A percentile compares a stretch with the other conserved stretches of the same genome.
These are phyloP conservation scores for Candida ulmi DNA, from an alignment of 805 yeast species.

Conservation along the genomic window DNA sequence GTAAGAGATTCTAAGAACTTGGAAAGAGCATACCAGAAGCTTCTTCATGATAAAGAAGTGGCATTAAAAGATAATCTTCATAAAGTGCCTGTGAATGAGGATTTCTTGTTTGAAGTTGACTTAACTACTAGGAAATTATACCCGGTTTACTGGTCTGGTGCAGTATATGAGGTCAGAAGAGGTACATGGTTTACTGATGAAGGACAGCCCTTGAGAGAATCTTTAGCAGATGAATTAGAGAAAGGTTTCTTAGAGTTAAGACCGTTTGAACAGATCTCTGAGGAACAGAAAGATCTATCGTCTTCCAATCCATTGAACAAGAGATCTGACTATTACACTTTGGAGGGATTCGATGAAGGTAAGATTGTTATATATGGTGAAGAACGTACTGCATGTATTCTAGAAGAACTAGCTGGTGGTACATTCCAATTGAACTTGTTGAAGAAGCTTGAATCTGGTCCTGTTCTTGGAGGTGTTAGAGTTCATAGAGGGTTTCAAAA, in stretches of 20 bases:
- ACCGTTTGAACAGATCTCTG: conserved; percentile 24
- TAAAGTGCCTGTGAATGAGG: conserved; percentile 68
- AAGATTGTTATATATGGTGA: conserved; percentile 35
- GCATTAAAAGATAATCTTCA: background rate
- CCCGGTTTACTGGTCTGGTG: conserved; percentile 89
- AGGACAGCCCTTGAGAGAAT: conserved; percentile 47
- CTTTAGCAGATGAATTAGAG: conserved; percentile 56
- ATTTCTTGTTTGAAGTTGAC: conserved; percentile 70
- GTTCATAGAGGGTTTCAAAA: conserved; percentile 45
- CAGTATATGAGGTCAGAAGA: conserved; percentile 73
- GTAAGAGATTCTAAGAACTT: conserved; percentile 53
- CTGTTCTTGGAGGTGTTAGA: conserved; percentile 41
- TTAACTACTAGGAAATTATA: conserved; percentile 43
- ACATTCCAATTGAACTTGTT: conserved; percentile 31
- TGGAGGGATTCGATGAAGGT: conserved; percentile 26
- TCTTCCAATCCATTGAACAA: conserved; percentile 13
- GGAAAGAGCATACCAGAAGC: conserved; percentile 34
- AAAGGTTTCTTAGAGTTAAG: conserved; percentile 37
- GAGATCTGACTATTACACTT: conserved; percentile 8
- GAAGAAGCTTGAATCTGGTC: conserved; percentile 28
- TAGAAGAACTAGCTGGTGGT: conserved; percentile 39
- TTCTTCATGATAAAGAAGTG: conserved; percentile 1
- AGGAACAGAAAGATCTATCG: conserved; percentile 3
- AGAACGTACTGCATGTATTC: conserved; percentile 38
- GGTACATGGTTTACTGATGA: conserved; percentile 76